A percentile compares a stretch with the other conserved stretches of the same genome.
Evolutionary conservation across 169 alveolate genomes (phyloP).

Genomic region (Perkinsus chesapeaki): DNA sequence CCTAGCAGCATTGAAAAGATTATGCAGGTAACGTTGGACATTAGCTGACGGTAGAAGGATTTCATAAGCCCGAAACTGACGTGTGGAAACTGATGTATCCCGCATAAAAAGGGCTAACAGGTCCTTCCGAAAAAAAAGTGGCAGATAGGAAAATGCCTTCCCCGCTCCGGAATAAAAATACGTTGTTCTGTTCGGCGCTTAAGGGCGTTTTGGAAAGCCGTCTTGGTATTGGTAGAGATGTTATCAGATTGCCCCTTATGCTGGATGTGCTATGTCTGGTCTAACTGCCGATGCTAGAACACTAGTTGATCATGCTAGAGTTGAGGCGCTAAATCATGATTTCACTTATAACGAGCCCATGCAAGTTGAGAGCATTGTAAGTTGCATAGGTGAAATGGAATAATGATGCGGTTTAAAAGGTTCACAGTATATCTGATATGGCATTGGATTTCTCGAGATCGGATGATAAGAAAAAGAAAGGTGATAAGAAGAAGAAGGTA

Average conservation of each 20-base stretch:
- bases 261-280: slow-evolving; percentile 96
- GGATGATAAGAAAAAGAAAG: slow-evolving; percentile 57
- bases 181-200: neutral
- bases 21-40: neutral
- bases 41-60: neutral
- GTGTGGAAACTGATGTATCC: too few relatives aligned
- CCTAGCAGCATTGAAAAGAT: neutral
- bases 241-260: slow-evolving; percentile 86
- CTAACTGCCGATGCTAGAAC: slow-evolving; percentile 96
- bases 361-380: slow-evolving; percentile 76
- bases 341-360: slow-evolving; percentile 90
- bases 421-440: slow-evolving; percentile 70
- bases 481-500: neutral
- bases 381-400: slow-evolving; percentile 24
- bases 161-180: too few relatives aligned
- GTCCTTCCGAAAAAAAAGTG: too few relatives aligned
- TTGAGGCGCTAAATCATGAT: slow-evolving; percentile 90
- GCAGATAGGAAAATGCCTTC: too few relatives aligned
- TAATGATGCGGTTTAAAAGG: neutral
- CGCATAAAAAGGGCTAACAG: too few relatives aligned
- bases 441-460: slow-evolving; percentile 89
- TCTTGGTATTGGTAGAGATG: neutral
- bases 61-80: too few relatives aligned
- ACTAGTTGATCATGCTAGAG: slow-evolving; percentile 94
- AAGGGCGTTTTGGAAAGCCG: neutral